phyloP scores from a whole-genome alignment of 2,329 filamentous ascomycete genomes.

The Aspergillus flavus region DNA sequence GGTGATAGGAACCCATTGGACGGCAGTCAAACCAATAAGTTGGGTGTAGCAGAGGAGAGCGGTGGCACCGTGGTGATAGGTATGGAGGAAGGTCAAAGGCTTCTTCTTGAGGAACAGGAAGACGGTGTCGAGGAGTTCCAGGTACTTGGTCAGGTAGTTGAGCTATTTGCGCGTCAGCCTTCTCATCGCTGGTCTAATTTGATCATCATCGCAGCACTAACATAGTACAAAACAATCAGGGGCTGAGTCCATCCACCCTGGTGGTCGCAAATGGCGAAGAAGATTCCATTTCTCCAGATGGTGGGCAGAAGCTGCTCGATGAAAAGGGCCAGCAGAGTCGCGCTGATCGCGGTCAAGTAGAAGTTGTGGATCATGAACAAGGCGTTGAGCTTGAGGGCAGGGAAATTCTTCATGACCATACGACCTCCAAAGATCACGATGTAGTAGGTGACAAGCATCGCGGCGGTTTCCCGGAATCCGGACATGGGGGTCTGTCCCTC shows the following conservation, averaged over 20 bases:
- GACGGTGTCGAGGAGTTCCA: slow-evolving; percentile 91
- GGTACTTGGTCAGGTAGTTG: slow-evolving; percentile 97
- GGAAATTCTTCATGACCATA: slow-evolving; percentile 85
- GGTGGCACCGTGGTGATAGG: slow-evolving; percentile 97
- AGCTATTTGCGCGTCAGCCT: slow-evolving; percentile 62
- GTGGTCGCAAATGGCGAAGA: slow-evolving; percentile 77
- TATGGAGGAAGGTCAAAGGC: slow-evolving; percentile 97
- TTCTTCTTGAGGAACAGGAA: slow-evolving; percentile 99
- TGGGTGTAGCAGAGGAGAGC: slow-evolving; percentile 98
- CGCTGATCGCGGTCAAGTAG: slow-evolving; percentile 84
- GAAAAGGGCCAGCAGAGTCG: slow-evolving; percentile 77
- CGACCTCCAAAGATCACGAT: slow-evolving; percentile 89
- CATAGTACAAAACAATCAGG: slow-evolving; percentile 94
- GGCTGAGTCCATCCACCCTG: slow-evolving; percentile 92
- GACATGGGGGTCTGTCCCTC: slow-evolving; percentile 85
- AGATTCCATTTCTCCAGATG: slow-evolving; percentile 77
- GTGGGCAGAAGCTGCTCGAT: slow-evolving; percentile 88
- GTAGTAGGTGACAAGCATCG: slow-evolving; percentile 88
- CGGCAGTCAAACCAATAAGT: slow-evolving; percentile 86
- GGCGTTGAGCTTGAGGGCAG: slow-evolving; percentile 81
- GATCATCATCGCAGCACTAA: slow-evolving; percentile 53
- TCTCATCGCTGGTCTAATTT: background rate
- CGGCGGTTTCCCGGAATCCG: slow-evolving; percentile 78
- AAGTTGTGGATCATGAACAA: slow-evolving; percentile 98
- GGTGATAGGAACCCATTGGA: slow-evolving; percentile 92